These are phyloP conservation scores for Xylariaceae sp. DNA, from an alignment of 2,329 filamentous ascomycete genomes.

Conservation along the genomic window DNA sequence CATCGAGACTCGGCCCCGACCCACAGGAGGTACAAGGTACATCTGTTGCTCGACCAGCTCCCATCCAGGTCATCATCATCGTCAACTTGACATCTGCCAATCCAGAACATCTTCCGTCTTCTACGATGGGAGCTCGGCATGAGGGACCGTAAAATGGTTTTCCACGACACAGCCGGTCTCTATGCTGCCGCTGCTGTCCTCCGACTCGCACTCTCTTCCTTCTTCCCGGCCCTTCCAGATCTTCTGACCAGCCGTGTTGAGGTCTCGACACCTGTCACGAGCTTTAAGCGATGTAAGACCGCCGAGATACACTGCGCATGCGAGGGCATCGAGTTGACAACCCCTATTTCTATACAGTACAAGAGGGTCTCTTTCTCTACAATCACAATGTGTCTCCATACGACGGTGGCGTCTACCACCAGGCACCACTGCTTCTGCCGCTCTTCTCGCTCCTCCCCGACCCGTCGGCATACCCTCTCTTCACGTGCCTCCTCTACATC, in stretches of 20 bases:
- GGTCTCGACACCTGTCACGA: conserved; percentile 93
- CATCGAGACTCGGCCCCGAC: neutral
- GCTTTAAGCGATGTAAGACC: conserved; percentile 86
- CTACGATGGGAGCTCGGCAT: conserved; percentile 32
- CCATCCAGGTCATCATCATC: neutral
- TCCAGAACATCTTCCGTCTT: conserved; percentile 8
- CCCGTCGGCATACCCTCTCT: conserved; percentile 59
- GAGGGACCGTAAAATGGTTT: conserved; percentile 35
- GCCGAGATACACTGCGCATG: neutral
- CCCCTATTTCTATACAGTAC: conserved; percentile 51
- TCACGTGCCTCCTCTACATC: conserved; percentile 76
- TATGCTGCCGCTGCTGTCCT: conserved; percentile 72
- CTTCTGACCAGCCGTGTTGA: conserved; percentile 88
- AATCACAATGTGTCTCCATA: conserved; percentile 95
- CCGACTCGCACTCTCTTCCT: conserved; percentile 70
- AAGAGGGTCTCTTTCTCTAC: conserved; percentile 95
- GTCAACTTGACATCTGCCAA: neutral
- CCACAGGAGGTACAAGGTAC: neutral
- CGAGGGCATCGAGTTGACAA: neutral
- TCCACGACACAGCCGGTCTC: conserved; percentile 51
- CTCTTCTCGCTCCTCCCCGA: conserved; percentile 85
- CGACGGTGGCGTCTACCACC: conserved; percentile 78
- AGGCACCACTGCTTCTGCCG: conserved; percentile 85
- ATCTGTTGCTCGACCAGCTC: neutral
- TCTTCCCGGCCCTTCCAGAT: conserved; percentile 78